Percentiles rank a stretch among this genome's conserved stretches.
Evolutionary conservation across 140 eudicot species (phyloP).

Genomic region (Stevia rebaudiana): DNA sequence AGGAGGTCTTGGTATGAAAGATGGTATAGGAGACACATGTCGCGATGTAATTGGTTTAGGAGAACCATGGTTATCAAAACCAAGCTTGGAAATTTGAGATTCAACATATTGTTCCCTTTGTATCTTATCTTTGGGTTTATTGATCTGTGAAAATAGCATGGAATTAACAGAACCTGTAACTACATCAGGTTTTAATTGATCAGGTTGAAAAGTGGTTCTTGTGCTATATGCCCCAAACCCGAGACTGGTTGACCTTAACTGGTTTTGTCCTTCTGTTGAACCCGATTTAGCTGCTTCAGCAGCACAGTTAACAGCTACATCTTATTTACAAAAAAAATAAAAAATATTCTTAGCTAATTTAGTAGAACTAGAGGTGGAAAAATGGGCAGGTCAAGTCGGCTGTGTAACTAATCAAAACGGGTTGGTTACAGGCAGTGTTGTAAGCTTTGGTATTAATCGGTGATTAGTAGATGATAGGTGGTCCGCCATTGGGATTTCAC

Average conservation of each 20-base stretch:
- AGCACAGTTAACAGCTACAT: constrained; percentile 28
- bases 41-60: constrained; percentile 19
- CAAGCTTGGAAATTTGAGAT: constrained; percentile 32
- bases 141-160: constrained; percentile 22
- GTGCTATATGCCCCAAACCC: constrained; percentile 37
- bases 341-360: constrained; percentile 7
- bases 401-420: neutral
- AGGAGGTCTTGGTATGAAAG: constrained; percentile 17
- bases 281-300: constrained; percentile 36
- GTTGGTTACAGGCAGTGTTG: neutral
- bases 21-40: constrained; percentile 25
- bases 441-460: too few species aligned
- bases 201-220: constrained; percentile 11
- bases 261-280: constrained; percentile 32
- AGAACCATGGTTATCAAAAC: constrained; percentile 17
- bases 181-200: constrained; percentile 19
- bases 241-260: constrained; percentile 22
- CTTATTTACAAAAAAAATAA: neutral
- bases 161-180: constrained; percentile 25
- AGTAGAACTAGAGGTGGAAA: constrained; percentile 9
- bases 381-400: neutral
- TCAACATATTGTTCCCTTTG: constrained; percentile 25
- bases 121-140: constrained; percentile 24
- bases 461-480: too few species aligned
- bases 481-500: too few species aligned